These are phyloP conservation scores for Acer yangbiense DNA, from an alignment of 345 rosid genomes.

Conservation along the genomic window DNA sequence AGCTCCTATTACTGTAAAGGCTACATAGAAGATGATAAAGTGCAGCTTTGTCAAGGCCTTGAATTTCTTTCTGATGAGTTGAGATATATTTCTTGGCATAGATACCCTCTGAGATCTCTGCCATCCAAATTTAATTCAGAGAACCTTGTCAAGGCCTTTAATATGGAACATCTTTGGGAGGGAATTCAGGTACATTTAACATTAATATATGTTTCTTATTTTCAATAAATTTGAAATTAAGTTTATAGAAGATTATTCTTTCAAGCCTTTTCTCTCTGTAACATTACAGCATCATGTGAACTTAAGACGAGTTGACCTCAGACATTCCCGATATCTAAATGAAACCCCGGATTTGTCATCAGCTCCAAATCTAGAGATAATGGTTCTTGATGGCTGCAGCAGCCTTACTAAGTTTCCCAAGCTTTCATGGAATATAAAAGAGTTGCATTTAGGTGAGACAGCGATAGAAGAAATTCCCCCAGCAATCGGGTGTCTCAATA, in stretches of 20 bases:
- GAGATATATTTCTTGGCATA: neutral
- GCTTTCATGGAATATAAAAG: slow-evolving; percentile 5
- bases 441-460: neutral
- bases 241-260: too few relatives aligned
- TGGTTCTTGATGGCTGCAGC: neutral
- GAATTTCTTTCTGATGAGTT: too few relatives aligned
- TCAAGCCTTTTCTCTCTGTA: neutral
- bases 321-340: neutral
- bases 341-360: neutral
- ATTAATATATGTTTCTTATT: neutral
- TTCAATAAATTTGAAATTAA: neutral
- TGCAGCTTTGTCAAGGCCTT: neutral
- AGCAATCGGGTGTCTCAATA: neutral
- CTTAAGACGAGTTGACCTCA: neutral
- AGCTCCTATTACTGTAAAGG: neutral
- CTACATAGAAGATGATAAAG: neutral
- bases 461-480: slow-evolving; percentile 4
- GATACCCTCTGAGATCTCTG: neutral
- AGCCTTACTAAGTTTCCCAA: slow-evolving; percentile 9
- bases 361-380: neutral
- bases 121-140: neutral
- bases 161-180: slow-evolving; percentile 5
- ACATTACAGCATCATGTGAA: neutral
- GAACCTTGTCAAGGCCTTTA: neutral
- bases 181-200: neutral